Evolutionary conservation across 495 filamentous ascomycete genomes (phyloP).

Genomic region (Penicillium diatomitis): DNA sequence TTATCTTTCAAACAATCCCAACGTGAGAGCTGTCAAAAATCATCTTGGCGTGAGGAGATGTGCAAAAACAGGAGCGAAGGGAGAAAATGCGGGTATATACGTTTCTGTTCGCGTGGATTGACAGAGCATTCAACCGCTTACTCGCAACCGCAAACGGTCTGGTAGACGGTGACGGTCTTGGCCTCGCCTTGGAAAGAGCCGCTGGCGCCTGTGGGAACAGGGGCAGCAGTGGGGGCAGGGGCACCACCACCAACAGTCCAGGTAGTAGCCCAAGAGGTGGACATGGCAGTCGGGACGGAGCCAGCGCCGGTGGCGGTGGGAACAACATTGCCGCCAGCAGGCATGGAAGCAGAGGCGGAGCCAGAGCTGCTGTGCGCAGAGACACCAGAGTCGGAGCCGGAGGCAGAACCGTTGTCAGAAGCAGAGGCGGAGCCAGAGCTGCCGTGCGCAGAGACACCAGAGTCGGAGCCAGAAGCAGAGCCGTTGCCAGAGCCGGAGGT

Average conservation of each 20-base stretch:
- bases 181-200: constrained; percentile 8
- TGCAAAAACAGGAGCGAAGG: constrained; percentile 2
- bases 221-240: constrained; percentile 11
- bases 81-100: background rate
- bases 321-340: no score
- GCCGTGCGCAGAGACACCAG: background rate
- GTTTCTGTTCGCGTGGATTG: background rate
- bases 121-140: constrained; percentile 3
- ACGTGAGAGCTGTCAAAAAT: constrained; percentile 2
- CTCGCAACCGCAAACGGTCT: constrained; percentile 21
- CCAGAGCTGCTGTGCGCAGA: background rate
- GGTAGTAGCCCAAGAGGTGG: background rate
- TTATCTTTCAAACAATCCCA: constrained; percentile 5
- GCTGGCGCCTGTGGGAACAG: background rate
- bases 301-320: background rate
- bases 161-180: constrained; percentile 23
- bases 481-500: background rate
- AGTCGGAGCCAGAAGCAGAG: background rate
- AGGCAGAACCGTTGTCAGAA: background rate
- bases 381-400: background rate
- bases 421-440: background rate
- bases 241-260: background rate
- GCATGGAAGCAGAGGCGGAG: background rate
- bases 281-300: background rate
- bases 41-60: constrained; percentile 15